These are phyloP conservation scores for Lactarius sp. DNA, from an alignment of 768 basidiomycete species.

Conservation along the genomic window DNA sequence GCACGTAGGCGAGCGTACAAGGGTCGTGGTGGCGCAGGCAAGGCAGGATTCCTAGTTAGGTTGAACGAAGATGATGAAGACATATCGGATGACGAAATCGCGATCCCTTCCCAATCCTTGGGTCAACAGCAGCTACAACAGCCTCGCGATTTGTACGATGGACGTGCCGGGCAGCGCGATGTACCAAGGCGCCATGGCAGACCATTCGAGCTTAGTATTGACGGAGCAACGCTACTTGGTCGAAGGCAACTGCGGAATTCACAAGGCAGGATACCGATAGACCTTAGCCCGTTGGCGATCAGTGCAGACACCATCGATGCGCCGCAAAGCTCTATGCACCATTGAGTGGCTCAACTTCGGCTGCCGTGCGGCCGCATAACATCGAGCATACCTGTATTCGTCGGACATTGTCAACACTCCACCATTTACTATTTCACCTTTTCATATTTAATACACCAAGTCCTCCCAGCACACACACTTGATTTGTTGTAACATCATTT, in stretches of 20 bases:
- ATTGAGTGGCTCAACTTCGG: conserved; percentile 12
- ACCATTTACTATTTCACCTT: background rate
- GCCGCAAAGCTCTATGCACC: conserved; percentile 28
- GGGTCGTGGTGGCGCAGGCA: conserved; percentile 72
- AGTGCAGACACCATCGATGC: conserved; percentile 14
- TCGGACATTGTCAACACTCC: background rate
- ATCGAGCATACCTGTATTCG: background rate
- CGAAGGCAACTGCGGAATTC: conserved; percentile 48
- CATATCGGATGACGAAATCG: conserved; percentile 50
- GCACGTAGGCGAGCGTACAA: conserved; percentile 79
- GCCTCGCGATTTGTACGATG: conserved; percentile 41
- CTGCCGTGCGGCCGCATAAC: conserved; percentile 12
- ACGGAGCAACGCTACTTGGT: conserved; percentile 82
- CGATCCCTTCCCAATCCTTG: conserved; percentile 30
- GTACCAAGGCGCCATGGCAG: conserved; percentile 36
- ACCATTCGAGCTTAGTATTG: conserved; percentile 80
- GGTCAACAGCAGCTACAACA: conserved; percentile 7
- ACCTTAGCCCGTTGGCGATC: conserved; percentile 36
- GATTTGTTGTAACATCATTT: conserved; percentile 16
- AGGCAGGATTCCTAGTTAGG: conserved; percentile 67
- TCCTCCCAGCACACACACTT: background rate
- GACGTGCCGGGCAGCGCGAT: conserved; percentile 69
- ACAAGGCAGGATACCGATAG: conserved; percentile 26
- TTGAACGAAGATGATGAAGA: conserved; percentile 94
- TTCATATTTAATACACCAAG: background rate